Percentiles rank a stretch among this genome's conserved stretches.
Conservation (phyloP, 805 yeast species). For the Ogataea siamensis region DNA sequence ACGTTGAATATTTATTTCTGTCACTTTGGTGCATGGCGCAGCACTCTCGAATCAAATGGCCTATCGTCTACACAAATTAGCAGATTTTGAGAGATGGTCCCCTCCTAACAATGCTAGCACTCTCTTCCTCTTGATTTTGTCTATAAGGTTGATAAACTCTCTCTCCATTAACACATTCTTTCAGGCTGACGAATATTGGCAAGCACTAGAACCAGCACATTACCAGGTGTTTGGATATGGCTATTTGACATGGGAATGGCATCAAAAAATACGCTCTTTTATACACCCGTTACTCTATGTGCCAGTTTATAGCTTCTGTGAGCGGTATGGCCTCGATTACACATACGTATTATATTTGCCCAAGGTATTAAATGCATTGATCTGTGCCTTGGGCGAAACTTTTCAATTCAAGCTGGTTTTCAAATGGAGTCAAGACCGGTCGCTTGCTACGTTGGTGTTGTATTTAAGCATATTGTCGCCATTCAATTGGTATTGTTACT, state of each 20-base stretch:
- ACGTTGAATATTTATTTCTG: conserved; percentile 6
- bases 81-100: neutral
- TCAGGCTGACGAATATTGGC: conserved; percentile 97
- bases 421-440: conserved; percentile 29
- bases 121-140: conserved; percentile 27
- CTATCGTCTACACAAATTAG: neutral
- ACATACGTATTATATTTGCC: conserved; percentile 52
- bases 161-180: conserved; percentile 69
- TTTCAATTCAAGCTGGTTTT: conserved; percentile 46
- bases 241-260: conserved; percentile 94
- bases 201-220: conserved; percentile 91
- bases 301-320: conserved; percentile 37
- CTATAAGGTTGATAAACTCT: conserved; percentile 60
- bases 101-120: neutral
- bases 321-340: conserved; percentile 35
- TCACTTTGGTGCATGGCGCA: conserved; percentile 7
- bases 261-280: conserved; percentile 66
- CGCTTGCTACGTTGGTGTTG: conserved; percentile 43
- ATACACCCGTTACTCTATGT: conserved; percentile 76
- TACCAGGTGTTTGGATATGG: conserved; percentile 73
- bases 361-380: conserved; percentile 61
- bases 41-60: conserved; percentile 1
- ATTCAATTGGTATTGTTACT: conserved; percentile 77
- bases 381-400: conserved; percentile 73
- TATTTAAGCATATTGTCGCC: conserved; percentile 57